Evolutionary conservation across 192 early-diverging fungal species (phyloP).

Genomic region (Coemansia guatemalensis): DNA sequence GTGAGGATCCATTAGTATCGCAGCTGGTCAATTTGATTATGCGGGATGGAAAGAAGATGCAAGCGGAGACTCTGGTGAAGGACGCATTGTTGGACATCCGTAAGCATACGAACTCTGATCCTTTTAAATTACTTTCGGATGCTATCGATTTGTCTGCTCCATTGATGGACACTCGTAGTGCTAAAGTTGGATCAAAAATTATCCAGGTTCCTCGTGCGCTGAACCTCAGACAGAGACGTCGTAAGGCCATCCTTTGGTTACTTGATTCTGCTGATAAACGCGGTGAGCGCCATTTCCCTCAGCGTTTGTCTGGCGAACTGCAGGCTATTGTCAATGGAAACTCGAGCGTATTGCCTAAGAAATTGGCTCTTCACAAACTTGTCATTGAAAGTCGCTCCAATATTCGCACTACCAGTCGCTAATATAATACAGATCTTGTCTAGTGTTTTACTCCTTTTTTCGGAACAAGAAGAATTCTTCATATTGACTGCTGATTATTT

Average conservation of each 20-base stretch:
- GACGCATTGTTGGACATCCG: constrained; percentile 71
- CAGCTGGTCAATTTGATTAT: constrained; percentile 90
- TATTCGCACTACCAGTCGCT: constrained; percentile 37
- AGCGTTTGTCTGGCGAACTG: constrained; percentile 76
- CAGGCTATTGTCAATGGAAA: constrained; percentile 76
- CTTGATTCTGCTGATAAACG: constrained; percentile 68
- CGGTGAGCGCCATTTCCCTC: constrained; percentile 63
- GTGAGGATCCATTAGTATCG: constrained; percentile 64
- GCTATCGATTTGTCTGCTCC: constrained; percentile 77
- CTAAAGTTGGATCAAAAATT: constrained; percentile 79
- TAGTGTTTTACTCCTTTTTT: too few relatives aligned
- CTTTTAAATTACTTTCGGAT: constrained; percentile 63
- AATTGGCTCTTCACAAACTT: constrained; percentile 72
- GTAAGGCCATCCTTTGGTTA: constrained; percentile 85
- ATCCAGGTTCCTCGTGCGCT: constrained; percentile 77
- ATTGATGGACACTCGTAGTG: constrained; percentile 67
- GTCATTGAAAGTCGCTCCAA: constrained; percentile 83
- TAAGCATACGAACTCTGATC: constrained; percentile 61
- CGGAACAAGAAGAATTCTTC: not conserved
- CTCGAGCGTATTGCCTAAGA: constrained; percentile 69
- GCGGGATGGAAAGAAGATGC: constrained; percentile 87
- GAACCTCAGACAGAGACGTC: constrained; percentile 71
- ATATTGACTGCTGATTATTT: too few relatives aligned
- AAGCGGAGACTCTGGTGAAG: constrained; percentile 64
- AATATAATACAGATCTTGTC: too few relatives aligned